A percentile compares a stretch with the other conserved stretches of the same genome.
Conservation (phyloP, 73 alveolate genomes). For the Paraurostyla sp. region DNA sequence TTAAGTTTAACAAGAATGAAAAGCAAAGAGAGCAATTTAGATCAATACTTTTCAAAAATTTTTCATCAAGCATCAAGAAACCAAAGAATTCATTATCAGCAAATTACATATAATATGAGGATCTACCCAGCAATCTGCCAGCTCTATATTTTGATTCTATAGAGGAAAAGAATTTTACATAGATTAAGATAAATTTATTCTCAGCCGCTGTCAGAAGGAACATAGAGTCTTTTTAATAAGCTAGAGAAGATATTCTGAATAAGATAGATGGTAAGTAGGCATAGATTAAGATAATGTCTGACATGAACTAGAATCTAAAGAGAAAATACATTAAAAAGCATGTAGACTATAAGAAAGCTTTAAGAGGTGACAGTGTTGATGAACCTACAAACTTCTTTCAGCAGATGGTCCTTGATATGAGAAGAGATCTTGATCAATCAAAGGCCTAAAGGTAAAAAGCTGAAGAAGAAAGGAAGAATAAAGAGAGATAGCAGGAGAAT, state of each 20-base stretch:
- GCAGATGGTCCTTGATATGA: conserved; percentile 13
- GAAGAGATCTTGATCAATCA: neutral
- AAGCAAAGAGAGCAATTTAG: conserved; percentile 36
- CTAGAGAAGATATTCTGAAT: neutral
- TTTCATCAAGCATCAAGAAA: neutral
- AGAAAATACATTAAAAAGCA: conserved; percentile 51
- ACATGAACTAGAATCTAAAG: conserved; percentile 48
- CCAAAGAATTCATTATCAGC: neutral
- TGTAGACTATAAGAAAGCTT: conserved; percentile 43
- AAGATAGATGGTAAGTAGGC: conserved; percentile 59
- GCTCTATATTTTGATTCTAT: conserved; percentile 43
- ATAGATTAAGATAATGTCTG: conserved; percentile 34
- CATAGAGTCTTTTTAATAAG: neutral
- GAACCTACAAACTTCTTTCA: conserved; percentile 22
- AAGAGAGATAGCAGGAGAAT: no score
- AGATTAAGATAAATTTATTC: conserved; percentile 43
- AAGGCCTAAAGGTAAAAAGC: neutral
- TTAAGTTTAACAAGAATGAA: conserved; percentile 29
- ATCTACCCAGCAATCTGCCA: conserved; percentile 24
- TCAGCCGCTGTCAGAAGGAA: conserved; percentile 20
- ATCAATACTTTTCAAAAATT: neutral
- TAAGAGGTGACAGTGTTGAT: conserved; percentile 31
- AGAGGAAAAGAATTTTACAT: conserved; percentile 46
- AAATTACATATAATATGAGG: neutral
- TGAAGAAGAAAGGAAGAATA: neutral